Evolutionary conservation across 164 flowering plant genomes (phyloP).

Genomic region (Chimonanthus salicifolius): DNA sequence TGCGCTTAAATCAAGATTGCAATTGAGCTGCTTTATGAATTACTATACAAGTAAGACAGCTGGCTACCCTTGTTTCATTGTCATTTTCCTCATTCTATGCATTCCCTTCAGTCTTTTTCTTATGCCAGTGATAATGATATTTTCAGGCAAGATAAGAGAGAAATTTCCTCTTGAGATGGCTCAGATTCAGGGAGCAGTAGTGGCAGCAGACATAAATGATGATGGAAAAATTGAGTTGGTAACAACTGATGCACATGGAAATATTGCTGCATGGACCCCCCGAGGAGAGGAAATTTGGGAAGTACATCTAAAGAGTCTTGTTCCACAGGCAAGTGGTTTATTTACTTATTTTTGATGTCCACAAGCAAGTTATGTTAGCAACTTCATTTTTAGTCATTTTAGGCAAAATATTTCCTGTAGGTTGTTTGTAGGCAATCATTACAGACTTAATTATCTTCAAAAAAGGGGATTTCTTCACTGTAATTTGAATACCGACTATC

Average conservation of each 20-base stretch:
- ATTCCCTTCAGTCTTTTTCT: background rate
- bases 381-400: background rate
- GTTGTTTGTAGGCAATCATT: background rate
- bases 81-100: background rate
- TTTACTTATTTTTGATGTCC: background rate
- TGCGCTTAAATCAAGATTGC: too few species aligned
- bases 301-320: constrained; percentile 78
- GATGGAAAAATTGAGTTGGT: constrained; percentile 96
- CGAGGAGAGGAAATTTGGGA: constrained; percentile 93
- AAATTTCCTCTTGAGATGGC: constrained; percentile 99
- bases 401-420: background rate
- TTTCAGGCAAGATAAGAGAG: constrained; percentile 69
- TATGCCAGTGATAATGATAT: background rate
- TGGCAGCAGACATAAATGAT: constrained; percentile 96
- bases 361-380: background rate
- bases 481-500: background rate
- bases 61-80: too few species aligned
- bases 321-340: constrained; percentile 67
- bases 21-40: too few species aligned
- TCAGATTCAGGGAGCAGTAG: constrained; percentile 89
- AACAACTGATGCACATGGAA: constrained; percentile 92
- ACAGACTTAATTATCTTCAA: too few species aligned
- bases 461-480: background rate
- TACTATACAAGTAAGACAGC: too few species aligned
- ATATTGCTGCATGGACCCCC: constrained; percentile 94